phyloP scores from a whole-genome alignment of 2,329 filamentous ascomycete genomes.

The Tolypocladium ophioglossoides region DNA sequence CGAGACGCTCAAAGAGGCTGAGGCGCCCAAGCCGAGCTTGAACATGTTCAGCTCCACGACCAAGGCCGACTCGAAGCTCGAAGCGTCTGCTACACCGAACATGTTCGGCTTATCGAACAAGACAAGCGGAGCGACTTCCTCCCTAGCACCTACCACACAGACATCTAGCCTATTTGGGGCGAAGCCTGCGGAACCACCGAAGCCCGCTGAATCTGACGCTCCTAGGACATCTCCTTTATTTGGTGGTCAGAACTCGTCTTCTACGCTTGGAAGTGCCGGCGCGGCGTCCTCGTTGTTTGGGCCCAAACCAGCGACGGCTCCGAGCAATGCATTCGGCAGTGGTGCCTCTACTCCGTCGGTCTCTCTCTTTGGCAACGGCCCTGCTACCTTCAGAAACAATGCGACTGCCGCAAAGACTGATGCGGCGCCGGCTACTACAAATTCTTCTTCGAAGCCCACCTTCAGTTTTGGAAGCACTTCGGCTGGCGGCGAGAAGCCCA shows the following conservation, averaged over 20 bases:
- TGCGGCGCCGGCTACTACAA: constrained; percentile 3
- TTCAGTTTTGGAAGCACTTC: constrained; percentile 23
- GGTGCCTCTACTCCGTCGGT: constrained; percentile 7
- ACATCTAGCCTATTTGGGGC: constrained; percentile 23
- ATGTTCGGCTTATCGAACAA: constrained; percentile 24
- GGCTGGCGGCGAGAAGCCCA: constrained; percentile 11
- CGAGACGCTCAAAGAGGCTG: constrained; percentile 16
- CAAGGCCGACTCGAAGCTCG: constrained; percentile 14
- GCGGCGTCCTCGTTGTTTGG: constrained; percentile 21
- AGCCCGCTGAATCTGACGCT: constrained; percentile 10
- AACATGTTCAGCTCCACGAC: constrained; percentile 13
- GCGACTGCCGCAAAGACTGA: constrained; percentile 12
- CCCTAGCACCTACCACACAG: constrained; percentile 11
- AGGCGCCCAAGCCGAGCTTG: constrained; percentile 14
- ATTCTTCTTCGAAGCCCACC: constrained; percentile 13
- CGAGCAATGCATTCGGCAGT: constrained; percentile 2
- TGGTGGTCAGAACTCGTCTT: constrained; percentile 1
- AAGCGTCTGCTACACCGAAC: constrained; percentile 16
- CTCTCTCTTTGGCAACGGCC: constrained; percentile 18
- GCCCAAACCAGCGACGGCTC: constrained; percentile 8
- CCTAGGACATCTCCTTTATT: constrained; percentile 8
- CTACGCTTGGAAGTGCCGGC: background rate
- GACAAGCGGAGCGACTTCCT: background rate
- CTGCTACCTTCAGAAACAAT: constrained; percentile 5
- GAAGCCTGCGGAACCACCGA: constrained; percentile 18